A percentile compares a stretch with the other conserved stretches of the same genome.
Evolutionary conservation across 345 rosid species (phyloP).

Genomic region (Acer yangbiense): DNA sequence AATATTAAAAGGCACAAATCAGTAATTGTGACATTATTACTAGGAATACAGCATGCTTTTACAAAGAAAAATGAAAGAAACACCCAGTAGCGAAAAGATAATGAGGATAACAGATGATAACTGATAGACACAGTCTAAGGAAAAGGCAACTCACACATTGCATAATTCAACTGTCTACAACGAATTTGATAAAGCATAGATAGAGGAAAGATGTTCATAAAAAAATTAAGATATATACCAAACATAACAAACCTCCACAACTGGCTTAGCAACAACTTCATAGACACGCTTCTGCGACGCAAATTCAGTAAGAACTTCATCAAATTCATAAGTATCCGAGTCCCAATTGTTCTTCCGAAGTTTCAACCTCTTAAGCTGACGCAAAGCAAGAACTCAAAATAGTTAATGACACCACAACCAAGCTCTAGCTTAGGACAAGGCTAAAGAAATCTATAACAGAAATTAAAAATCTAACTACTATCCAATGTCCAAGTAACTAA

Average conservation of each 20-base stretch:
- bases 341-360: constrained; percentile 99
- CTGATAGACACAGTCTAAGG: not conserved
- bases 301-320: constrained; percentile 91
- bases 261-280: constrained; percentile 98
- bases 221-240: not conserved
- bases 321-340: constrained; percentile 90
- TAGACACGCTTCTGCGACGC: constrained; percentile 98
- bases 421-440: constrained; percentile 16
- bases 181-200: not conserved
- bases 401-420: constrained; percentile 7
- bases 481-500: not conserved
- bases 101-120: not conserved
- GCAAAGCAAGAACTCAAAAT: constrained; percentile 14
- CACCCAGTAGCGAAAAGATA: not conserved
- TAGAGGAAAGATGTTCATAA: not conserved
- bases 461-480: constrained; percentile 1
- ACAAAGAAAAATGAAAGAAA: not conserved
- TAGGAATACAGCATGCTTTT: not conserved
- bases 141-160: not conserved
- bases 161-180: not conserved
- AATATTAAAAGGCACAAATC: constrained; percentile 12
- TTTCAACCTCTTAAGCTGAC: constrained; percentile 90
- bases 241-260: constrained; percentile 73
- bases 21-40: not conserved
- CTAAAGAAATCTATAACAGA: not conserved